A percentile compares a stretch with the other conserved stretches of the same genome.
phyloP scores from a whole-genome alignment of 2,329 filamentous ascomycete species.

The Calonectria ilicicola region DNA sequence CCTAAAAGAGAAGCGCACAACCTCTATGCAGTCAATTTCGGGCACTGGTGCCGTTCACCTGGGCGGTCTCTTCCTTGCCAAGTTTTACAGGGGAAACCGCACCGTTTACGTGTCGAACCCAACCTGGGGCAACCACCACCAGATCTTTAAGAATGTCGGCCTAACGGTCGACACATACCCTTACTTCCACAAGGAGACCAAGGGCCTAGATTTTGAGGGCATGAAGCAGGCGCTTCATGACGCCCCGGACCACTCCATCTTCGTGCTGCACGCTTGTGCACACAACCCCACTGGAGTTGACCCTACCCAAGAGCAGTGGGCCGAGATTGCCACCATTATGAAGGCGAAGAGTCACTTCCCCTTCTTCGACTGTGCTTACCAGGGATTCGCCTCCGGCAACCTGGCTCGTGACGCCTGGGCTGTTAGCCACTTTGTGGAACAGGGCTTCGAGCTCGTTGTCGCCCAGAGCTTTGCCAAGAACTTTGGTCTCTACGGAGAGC shows the following conservation, averaged over 20 bases:
- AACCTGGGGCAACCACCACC: slow-evolving; percentile 99
- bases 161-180: slow-evolving; percentile 86
- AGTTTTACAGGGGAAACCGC: slow-evolving; percentile 84
- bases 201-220: slow-evolving; percentile 91
- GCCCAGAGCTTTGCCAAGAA: slow-evolving; percentile 98
- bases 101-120: slow-evolving; percentile 93
- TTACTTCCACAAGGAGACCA: slow-evolving; percentile 91
- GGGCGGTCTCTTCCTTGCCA: slow-evolving; percentile 91
- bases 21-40: slow-evolving; percentile 93
- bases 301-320: slow-evolving; percentile 94
- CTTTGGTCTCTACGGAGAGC: slow-evolving; percentile 96
- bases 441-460: slow-evolving; percentile 89
- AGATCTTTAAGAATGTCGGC: slow-evolving; percentile 94
- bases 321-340: slow-evolving; percentile 84
- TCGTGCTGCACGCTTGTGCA: slow-evolving; percentile 94
- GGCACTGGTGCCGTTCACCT: slow-evolving; percentile 96
- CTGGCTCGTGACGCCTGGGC: slow-evolving; percentile 87
- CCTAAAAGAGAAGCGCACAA: slow-evolving; percentile 82
- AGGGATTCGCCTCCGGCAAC: slow-evolving; percentile 95
- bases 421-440: slow-evolving; percentile 93
- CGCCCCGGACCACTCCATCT: slow-evolving; percentile 84
- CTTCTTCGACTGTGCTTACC: slow-evolving; percentile 98
- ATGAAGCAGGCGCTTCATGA: slow-evolving; percentile 79
- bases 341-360: slow-evolving; percentile 87
- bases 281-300: slow-evolving; percentile 99